Evolutionary conservation across 306 rosid genomes (phyloP).

Genomic region (Malus fusca): DNA sequence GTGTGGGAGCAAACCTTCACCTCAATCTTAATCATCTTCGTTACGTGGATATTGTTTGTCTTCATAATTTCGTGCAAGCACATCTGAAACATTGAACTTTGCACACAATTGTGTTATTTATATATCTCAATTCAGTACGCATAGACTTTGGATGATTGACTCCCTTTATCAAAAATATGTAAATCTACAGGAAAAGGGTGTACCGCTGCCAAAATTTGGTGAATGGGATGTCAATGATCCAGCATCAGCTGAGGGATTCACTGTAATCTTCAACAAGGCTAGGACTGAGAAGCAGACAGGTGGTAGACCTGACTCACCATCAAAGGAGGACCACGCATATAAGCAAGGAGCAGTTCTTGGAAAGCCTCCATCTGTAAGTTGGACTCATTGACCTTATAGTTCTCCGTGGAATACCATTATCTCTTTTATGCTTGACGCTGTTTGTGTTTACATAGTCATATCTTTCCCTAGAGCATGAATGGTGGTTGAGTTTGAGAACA

Average conservation of each 20-base stretch:
- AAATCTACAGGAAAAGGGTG: conserved; percentile 40
- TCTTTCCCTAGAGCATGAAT: neutral
- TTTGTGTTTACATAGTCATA: neutral
- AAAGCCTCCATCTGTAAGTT: conserved; percentile 53
- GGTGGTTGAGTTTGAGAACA: neutral
- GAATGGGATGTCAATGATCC: conserved; percentile 89
- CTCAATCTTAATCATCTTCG: neutral
- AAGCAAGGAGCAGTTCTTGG: conserved; percentile 50
- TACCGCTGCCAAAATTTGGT: conserved; percentile 68
- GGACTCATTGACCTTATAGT: neutral
- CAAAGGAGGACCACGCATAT: conserved; percentile 31
- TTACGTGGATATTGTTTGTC: neutral
- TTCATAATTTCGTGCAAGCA: neutral
- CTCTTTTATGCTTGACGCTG: neutral
- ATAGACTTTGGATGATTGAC: neutral
- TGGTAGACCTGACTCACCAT: conserved; percentile 41
- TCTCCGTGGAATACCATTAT: neutral
- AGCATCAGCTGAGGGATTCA: conserved; percentile 72
- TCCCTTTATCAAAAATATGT: neutral
- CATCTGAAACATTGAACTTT: neutral
- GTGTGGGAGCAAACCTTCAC: neutral
- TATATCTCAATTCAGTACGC: neutral
- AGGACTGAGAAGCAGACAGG: conserved; percentile 59
- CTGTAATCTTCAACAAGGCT: conserved; percentile 73
- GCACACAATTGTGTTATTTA: neutral